Conservation (phyloP, 2,329 filamentous ascomycete genomes). For the Apiospora koreana region DNA sequence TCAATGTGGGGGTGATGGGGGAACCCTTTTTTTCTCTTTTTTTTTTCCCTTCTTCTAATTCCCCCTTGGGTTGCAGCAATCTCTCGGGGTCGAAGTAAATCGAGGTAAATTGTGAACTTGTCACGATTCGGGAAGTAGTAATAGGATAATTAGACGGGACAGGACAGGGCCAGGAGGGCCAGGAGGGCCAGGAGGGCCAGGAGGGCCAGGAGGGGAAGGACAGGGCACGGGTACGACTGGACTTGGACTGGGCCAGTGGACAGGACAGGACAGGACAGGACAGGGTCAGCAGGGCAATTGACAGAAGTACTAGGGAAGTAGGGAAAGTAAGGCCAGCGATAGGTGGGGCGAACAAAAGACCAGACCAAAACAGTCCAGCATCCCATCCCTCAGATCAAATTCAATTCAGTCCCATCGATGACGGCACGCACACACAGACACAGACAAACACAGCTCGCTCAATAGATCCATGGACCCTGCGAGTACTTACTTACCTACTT, state of each 20-base stretch:
- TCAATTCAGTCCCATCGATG: neutral
- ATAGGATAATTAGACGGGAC: neutral
- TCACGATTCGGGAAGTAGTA: neutral
- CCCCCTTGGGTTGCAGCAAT: slow-evolving; percentile 13
- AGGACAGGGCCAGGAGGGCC: neutral
- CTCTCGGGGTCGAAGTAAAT: slow-evolving; percentile 13
- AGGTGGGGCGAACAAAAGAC: slow-evolving; percentile 14
- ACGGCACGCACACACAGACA: neutral
- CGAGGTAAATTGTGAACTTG: slow-evolving; percentile 16
- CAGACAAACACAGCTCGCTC: neutral
- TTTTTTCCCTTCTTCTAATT: slow-evolving; percentile 10
- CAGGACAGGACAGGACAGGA: neutral
- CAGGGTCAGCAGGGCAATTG: neutral
- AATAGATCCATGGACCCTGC: too few species aligned
- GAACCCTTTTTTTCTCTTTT: slow-evolving; percentile 16
- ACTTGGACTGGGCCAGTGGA: too few species aligned
- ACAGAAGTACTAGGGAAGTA: too few species aligned
- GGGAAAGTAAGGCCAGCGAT: slow-evolving; percentile 9
- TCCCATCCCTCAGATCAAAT: slow-evolving; percentile 3
- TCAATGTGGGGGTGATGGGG: slow-evolving; percentile 15
- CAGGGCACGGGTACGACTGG: neutral
- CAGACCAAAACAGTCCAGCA: slow-evolving; percentile 6
- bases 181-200: neutral
- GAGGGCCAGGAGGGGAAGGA: neutral
- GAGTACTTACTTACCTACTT: neutral